Evolutionary conservation across 2,329 filamentous ascomycete species (phyloP).

Genomic region (Phyllachora maydis): DNA sequence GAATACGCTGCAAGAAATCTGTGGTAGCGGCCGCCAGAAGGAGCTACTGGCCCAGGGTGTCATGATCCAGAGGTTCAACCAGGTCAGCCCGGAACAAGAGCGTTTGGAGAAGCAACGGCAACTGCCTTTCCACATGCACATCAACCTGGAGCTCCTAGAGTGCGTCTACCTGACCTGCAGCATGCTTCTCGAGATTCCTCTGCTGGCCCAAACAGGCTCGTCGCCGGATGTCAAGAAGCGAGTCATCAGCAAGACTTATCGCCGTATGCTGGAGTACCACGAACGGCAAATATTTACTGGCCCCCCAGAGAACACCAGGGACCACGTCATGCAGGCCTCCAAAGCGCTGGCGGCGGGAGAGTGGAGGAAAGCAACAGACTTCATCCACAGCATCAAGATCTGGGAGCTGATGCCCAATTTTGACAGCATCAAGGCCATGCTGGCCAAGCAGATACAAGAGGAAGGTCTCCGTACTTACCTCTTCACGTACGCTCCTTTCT

Average conservation of each 20-base stretch:
- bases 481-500: constrained; percentile 98
- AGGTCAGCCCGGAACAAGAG: constrained; percentile 95
- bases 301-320: constrained; percentile 93
- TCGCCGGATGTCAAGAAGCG: constrained; percentile 94
- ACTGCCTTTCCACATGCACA: constrained; percentile 99
- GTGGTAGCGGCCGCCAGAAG: constrained; percentile 92
- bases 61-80: constrained; percentile 91
- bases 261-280: constrained; percentile 97
- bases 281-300: constrained; percentile 98
- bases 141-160: constrained; percentile 94
- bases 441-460: constrained; percentile 94
- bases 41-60: constrained; percentile 94
- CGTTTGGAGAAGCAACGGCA: constrained; percentile 92
- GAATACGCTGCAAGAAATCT: constrained; percentile 94
- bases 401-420: constrained; percentile 94
- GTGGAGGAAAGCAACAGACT: constrained; percentile 90
- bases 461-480: constrained; percentile 96
- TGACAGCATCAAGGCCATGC: constrained; percentile 90
- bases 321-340: constrained; percentile 98
- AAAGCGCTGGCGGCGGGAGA: constrained; percentile 92
- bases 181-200: constrained; percentile 96
- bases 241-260: constrained; percentile 98
- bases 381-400: constrained; percentile 97
- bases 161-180: constrained; percentile 97
- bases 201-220: constrained; percentile 89